phyloP scores from a whole-genome alignment of 768 basidiomycete species.

The Pholiota molesta region DNA sequence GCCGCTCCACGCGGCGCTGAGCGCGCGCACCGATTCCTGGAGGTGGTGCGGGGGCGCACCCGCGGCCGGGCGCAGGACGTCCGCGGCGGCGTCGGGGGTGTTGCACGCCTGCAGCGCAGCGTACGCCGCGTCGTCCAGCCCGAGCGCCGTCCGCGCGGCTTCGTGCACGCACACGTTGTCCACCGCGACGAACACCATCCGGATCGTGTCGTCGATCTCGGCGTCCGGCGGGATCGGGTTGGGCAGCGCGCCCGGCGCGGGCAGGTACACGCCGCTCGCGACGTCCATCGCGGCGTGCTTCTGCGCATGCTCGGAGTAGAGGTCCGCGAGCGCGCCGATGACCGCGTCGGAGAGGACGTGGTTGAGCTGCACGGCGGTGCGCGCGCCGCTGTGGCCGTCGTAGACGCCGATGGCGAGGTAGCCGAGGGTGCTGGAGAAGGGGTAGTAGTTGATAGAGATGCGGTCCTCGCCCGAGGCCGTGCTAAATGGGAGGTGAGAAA shows the following conservation, averaged over 20 bases:
- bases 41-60: neutral
- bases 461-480: constrained; percentile 19
- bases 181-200: constrained; percentile 37
- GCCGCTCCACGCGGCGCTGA: neutral
- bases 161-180: constrained; percentile 46
- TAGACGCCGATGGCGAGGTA: constrained; percentile 31
- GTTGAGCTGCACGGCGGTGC: constrained; percentile 35
- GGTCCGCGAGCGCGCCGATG: constrained; percentile 25
- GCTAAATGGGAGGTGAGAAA: neutral
- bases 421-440: constrained; percentile 22
- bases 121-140: constrained; percentile 10
- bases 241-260: constrained; percentile 8
- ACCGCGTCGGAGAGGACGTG: constrained; percentile 33
- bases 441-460: neutral
- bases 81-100: neutral
- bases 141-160: constrained; percentile 28
- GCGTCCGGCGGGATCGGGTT: constrained; percentile 27
- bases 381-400: constrained; percentile 35
- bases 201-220: constrained; percentile 39
- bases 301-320: constrained; percentile 22
- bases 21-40: neutral
- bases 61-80: neutral
- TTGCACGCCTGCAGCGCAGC: constrained; percentile 7
- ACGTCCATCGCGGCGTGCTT: constrained; percentile 16
- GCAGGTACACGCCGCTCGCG: neutral